Percentiles rank a stretch among this genome's conserved stretches.
Evolutionary conservation across 257 asterid genomes (phyloP).

Genomic region (Pogostemon cablin): DNA sequence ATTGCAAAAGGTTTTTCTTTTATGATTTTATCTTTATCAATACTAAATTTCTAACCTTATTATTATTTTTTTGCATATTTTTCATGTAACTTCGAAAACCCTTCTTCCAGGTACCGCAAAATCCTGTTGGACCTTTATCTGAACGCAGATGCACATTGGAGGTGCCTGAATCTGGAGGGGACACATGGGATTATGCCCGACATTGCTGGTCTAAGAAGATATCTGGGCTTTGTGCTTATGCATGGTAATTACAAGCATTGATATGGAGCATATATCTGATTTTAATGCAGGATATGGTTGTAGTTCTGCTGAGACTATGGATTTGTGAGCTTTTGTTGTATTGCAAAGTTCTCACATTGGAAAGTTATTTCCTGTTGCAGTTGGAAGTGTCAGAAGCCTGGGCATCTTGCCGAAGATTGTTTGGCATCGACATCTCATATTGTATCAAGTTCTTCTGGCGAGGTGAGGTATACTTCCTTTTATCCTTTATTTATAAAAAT

Average conservation of each 20-base stretch:
- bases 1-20: conserved; percentile 52
- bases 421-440: conserved; percentile 49
- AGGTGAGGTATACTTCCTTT: conserved; percentile 45
- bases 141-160: conserved; percentile 44
- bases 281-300: conserved; percentile 21
- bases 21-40: not conserved
- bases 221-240: conserved; percentile 74
- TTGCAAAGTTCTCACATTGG: not conserved
- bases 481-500: conserved; percentile 23
- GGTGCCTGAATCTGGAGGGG: conserved; percentile 71
- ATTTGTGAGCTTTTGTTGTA: conserved; percentile 8
- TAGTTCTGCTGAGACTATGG: not conserved
- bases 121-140: conserved; percentile 41
- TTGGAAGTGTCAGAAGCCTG: conserved; percentile 87
- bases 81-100: conserved; percentile 10
- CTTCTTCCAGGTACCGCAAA: conserved; percentile 48
- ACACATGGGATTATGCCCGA: conserved; percentile 62
- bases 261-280: conserved; percentile 10
- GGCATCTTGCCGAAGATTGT: conserved; percentile 94
- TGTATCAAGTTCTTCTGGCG: conserved; percentile 36
- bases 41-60: not conserved
- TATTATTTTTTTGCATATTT: conserved; percentile 1
- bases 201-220: conserved; percentile 71
- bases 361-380: conserved; percentile 46
- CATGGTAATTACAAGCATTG: conserved; percentile 52